These are phyloP conservation scores for Lactarius sp. DNA, from an alignment of 768 basidiomycete genomes.

Conservation along the genomic window DNA sequence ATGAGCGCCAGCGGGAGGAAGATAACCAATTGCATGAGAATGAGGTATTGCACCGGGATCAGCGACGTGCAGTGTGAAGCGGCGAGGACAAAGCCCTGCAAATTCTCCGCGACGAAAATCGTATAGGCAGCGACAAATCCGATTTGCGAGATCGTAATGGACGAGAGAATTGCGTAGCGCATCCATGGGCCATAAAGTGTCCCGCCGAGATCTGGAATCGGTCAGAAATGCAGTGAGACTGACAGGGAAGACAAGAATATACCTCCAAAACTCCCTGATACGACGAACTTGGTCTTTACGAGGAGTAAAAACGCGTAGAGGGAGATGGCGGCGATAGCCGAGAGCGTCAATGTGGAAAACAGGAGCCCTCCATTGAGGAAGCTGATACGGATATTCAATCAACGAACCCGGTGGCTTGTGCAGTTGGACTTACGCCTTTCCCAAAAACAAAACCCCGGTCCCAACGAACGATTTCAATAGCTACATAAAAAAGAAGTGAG, in stretches of 20 bases:
- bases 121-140: conserved; percentile 90
- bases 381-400: conserved; percentile 35
- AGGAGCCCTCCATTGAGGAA: conserved; percentile 95
- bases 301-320: conserved; percentile 92
- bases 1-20: conserved; percentile 89
- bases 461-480: conserved; percentile 92
- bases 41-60: conserved; percentile 73
- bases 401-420: neutral
- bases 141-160: conserved; percentile 85
- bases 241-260: conserved; percentile 6
- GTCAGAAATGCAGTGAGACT: neutral
- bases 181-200: conserved; percentile 88
- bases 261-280: conserved; percentile 94
- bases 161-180: conserved; percentile 81
- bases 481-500: conserved; percentile 37
- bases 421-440: conserved; percentile 67
- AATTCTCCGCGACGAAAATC: conserved; percentile 92
- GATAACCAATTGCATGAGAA: conserved; percentile 74
- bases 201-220: conserved; percentile 79
- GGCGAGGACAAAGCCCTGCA: conserved; percentile 81
- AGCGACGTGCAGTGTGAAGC: conserved; percentile 68
- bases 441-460: conserved; percentile 93
- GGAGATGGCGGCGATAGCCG: conserved; percentile 79
- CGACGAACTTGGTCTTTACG: conserved; percentile 79
- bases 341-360: conserved; percentile 76